A percentile compares a stretch with the other conserved stretches of the same genome.
These are phyloP conservation scores for Teunomyces tritomae DNA, from an alignment of 805 yeast species.

Conservation along the genomic window DNA sequence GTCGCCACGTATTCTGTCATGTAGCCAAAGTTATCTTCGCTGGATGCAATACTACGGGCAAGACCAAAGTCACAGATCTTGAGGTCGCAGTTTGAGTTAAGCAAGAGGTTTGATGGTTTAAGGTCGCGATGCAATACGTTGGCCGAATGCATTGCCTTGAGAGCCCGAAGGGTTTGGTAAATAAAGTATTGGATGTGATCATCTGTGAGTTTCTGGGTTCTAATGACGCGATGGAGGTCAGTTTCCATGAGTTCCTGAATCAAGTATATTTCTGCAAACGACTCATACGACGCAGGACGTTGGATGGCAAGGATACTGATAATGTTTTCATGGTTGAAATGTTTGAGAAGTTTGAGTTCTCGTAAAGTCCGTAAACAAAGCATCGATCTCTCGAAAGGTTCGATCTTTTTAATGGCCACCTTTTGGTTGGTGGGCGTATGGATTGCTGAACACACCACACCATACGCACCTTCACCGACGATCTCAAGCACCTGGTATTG, in stretches of 20 bases:
- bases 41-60: slow-evolving; percentile 65
- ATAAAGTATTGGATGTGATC: slow-evolving; percentile 93
- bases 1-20: slow-evolving; percentile 99
- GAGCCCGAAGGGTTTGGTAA: slow-evolving; percentile 86
- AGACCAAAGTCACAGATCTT: slow-evolving; percentile 94
- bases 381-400: slow-evolving; percentile 87
- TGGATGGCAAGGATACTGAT: slow-evolving; percentile 87
- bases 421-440: slow-evolving; percentile 82
- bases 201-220: slow-evolving; percentile 80
- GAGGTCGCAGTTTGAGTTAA: slow-evolving; percentile 90
- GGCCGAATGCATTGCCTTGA: slow-evolving; percentile 90
- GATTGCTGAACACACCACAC: slow-evolving; percentile 85
- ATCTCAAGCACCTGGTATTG: slow-evolving; percentile 83
- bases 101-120: slow-evolving; percentile 82
- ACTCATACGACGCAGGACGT: slow-evolving; percentile 70
- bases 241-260: slow-evolving; percentile 89
- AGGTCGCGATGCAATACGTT: slow-evolving; percentile 91
- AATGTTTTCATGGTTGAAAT: slow-evolving; percentile 92
- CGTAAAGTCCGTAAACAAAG: slow-evolving; percentile 86
- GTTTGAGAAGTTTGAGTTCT: slow-evolving; percentile 83
- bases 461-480: slow-evolving; percentile 96
- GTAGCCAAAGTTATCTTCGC: slow-evolving; percentile 67
- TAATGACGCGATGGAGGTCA: slow-evolving; percentile 76
- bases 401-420: slow-evolving; percentile 94
- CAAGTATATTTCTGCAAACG: slow-evolving; percentile 82